These are phyloP conservation scores for Cordyceps pruinosa DNA, from an alignment of 2,329 filamentous ascomycete genomes.

Conservation along the genomic window DNA sequence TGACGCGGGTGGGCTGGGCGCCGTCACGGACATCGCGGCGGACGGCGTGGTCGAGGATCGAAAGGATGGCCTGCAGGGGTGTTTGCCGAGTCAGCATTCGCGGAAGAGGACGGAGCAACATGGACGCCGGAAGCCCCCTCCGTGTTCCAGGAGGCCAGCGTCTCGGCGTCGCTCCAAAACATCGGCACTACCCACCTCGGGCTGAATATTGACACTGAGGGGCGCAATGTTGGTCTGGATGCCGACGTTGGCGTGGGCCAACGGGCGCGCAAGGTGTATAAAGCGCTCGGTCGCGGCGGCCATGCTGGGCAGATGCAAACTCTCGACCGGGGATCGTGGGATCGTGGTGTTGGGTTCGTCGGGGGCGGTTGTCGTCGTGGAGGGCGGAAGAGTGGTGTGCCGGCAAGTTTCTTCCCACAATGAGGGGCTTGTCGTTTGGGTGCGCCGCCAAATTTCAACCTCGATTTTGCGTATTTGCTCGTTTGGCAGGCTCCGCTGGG, in stretches of 20 bases:
- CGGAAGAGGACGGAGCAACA: no score
- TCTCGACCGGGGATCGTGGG: conserved; percentile 5
- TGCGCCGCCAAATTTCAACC: conserved; percentile 27
- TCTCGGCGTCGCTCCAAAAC: neutral
- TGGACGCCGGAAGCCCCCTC: no score
- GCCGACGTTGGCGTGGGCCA: conserved; percentile 73
- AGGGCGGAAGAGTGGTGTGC: conserved; percentile 14
- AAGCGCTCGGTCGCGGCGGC: conserved; percentile 74
- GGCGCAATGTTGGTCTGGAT: conserved; percentile 82
- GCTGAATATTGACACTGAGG: conserved; percentile 89
- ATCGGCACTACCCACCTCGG: conserved; percentile 60
- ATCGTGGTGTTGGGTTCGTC: conserved; percentile 14
- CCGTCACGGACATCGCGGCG: conserved; percentile 64
- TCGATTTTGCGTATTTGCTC: conserved; percentile 36
- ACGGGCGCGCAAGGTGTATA: conserved; percentile 87
- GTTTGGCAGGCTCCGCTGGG: conserved; percentile 35
- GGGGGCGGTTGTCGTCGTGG: conserved; percentile 13
- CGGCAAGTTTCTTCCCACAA: conserved; percentile 15
- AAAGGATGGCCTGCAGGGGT: conserved; percentile 58
- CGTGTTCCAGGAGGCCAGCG: neutral
- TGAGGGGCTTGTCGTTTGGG: conserved; percentile 16
- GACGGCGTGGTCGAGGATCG: conserved; percentile 87
- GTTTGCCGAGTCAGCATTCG: neutral
- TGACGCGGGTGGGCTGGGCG: conserved; percentile 88
- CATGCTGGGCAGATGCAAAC: conserved; percentile 55